Evolutionary conservation across 108 stramenopile species (phyloP).

Genomic region (Poteriospumella lacustris): DNA sequence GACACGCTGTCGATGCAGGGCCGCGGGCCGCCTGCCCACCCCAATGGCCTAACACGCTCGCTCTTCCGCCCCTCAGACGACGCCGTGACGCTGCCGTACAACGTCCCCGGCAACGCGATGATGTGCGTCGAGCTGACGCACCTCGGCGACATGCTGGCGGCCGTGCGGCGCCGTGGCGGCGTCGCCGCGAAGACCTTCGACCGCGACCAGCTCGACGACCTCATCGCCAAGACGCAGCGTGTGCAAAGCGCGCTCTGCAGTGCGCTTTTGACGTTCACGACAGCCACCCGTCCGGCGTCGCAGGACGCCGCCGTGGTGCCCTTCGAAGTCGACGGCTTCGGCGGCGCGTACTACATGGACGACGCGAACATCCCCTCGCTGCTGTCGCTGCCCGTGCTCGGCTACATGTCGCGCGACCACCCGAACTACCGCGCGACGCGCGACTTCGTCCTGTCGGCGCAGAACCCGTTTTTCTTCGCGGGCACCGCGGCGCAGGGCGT

Average conservation of each 20-base stretch:
- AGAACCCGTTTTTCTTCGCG: constrained; percentile 46
- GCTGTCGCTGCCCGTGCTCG: constrained; percentile 59
- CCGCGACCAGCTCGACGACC: too few relatives aligned
- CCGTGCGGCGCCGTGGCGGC: too few relatives aligned
- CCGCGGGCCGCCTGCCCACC: constrained; percentile 28
- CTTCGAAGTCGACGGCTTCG: constrained; percentile 73
- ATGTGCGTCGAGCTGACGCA: constrained; percentile 15
- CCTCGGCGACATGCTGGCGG: background rate
- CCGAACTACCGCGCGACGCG: constrained; percentile 56
- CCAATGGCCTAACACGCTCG: constrained; percentile 32
- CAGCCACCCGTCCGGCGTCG: too few relatives aligned
- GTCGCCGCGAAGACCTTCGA: too few relatives aligned
- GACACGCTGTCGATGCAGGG: constrained; percentile 33
- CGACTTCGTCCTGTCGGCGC: constrained; percentile 44
- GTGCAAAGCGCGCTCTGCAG: too few relatives aligned
- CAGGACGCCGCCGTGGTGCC: too few relatives aligned
- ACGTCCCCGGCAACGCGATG: constrained; percentile 32
- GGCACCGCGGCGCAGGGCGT: constrained; percentile 33
- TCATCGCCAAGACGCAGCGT: too few relatives aligned
- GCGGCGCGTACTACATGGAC: constrained; percentile 57
- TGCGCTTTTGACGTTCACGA: too few relatives aligned
- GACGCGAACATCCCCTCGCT: constrained; percentile 72
- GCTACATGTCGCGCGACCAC: constrained; percentile 45
- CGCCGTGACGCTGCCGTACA: constrained; percentile 29
- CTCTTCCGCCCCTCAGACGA: constrained; percentile 40